Evolutionary conservation across 1,284 basidiomycete genomes (phyloP).

Genomic region (Marasmius fiardii): DNA sequence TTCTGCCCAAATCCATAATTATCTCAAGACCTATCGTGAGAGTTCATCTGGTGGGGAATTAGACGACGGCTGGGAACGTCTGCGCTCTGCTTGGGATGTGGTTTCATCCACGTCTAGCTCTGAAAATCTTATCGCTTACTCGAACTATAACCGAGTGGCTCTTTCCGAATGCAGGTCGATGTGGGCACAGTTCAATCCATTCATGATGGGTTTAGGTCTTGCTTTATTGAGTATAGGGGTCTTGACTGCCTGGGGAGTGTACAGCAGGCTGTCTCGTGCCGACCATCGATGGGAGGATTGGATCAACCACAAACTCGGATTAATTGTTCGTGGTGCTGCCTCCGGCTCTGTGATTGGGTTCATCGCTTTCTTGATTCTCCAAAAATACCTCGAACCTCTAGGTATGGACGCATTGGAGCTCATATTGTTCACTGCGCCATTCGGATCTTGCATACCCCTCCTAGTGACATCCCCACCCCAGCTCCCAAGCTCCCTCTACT

Average conservation of each 20-base stretch:
- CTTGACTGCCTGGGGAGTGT: conserved; percentile 46
- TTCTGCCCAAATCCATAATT: conserved; percentile 73
- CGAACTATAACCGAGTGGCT: conserved; percentile 61
- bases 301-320: conserved; percentile 28
- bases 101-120: conserved; percentile 19
- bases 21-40: conserved; percentile 73
- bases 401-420: conserved; percentile 41
- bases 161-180: conserved; percentile 75
- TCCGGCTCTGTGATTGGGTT: conserved; percentile 43
- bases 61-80: conserved; percentile 51
- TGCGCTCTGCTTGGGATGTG: conserved; percentile 48
- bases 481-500: conserved; percentile 27
- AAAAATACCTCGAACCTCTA: conserved; percentile 26
- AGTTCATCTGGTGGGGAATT: conserved; percentile 74
- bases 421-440: conserved; percentile 41
- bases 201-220: conserved; percentile 72
- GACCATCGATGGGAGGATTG: conserved; percentile 40
- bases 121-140: conserved; percentile 36
- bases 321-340: conserved; percentile 32
- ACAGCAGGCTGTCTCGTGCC: conserved; percentile 35
- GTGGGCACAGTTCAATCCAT: conserved; percentile 93
- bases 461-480: conserved; percentile 32
- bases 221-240: conserved; percentile 45
- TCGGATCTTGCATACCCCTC: conserved; percentile 37
- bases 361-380: conserved; percentile 29